Evolutionary conservation across 1,139 yeast species (phyloP).

Genomic region (Nakaseomyces uthaithaninus): DNA sequence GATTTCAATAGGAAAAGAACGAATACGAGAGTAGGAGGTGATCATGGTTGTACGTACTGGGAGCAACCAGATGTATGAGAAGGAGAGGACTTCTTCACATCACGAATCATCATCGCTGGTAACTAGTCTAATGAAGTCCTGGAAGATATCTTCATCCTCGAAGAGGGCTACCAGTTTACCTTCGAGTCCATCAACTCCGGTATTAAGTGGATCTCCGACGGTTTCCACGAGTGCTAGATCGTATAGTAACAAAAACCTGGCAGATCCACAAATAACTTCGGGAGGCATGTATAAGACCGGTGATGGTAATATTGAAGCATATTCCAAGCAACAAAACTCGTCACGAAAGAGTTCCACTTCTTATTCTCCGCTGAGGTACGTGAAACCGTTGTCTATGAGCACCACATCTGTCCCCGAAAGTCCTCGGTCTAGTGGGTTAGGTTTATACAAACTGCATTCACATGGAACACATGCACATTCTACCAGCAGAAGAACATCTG

Average conservation of each 20-base stretch:
- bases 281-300: constrained; percentile 5
- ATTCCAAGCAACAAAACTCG: constrained; percentile 22
- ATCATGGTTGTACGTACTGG: constrained; percentile 17
- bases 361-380: constrained; percentile 24
- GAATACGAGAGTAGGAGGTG: not conserved
- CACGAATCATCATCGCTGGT: constrained; percentile 15
- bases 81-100: constrained; percentile 13
- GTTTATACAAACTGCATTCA: constrained; percentile 7
- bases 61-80: constrained; percentile 21
- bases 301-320: constrained; percentile 27
- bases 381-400: constrained; percentile 15
- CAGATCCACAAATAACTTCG: constrained; percentile 2
- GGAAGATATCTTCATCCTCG: constrained; percentile 22
- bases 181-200: constrained; percentile 7
- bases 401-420: constrained; percentile 9
- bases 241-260: constrained; percentile 5
- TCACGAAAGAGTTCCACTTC: constrained; percentile 19
- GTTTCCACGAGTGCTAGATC: constrained; percentile 7
- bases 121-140: constrained; percentile 26
- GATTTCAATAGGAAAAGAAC: too few species aligned
- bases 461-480: constrained; percentile 13
- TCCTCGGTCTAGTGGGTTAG: constrained; percentile 3
- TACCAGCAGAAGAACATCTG: constrained; percentile 13
- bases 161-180: constrained; percentile 8
- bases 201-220: constrained; percentile 5